Conservation (phyloP, 176 grass and related monocot genomes). For the Carex cristatella region DNA sequence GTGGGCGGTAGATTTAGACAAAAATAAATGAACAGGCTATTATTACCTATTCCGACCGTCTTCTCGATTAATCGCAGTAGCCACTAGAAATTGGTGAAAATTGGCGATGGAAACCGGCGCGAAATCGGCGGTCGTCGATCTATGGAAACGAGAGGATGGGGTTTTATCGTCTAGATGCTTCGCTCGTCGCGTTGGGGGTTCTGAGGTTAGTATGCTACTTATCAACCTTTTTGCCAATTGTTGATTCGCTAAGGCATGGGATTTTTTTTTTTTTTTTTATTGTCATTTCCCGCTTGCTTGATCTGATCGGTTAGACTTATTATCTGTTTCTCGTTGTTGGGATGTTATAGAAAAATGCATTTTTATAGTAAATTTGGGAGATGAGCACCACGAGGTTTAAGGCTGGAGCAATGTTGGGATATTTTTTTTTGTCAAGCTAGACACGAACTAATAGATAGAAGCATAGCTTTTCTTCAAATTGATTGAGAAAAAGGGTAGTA, state of each 20-base stretch:
- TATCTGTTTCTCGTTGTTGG: neutral
- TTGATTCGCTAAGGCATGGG: neutral
- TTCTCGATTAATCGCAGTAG: neutral
- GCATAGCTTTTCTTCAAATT: neutral
- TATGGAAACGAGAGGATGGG: slow-evolving; percentile 69
- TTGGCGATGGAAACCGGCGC: neutral
- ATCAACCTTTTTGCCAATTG: neutral
- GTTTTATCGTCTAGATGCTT: slow-evolving; percentile 46
- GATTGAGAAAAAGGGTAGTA: neutral
- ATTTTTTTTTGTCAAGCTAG: neutral
- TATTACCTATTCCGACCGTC: neutral
- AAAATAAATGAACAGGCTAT: neutral
- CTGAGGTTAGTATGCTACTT: slow-evolving; percentile 41
- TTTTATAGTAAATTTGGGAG: neutral
- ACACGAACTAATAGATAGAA: neutral
- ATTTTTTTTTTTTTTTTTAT: neutral
- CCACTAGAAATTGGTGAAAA: neutral
- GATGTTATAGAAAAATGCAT: neutral
- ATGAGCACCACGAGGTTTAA: neutral
- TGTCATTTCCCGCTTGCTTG: neutral
- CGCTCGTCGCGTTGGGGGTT: slow-evolving; percentile 48
- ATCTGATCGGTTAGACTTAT: neutral
- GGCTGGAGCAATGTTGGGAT: neutral
- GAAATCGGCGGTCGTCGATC: slow-evolving; percentile 28
- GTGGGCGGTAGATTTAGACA: neutral